These are phyloP conservation scores for Ogataea paraovalis DNA, from an alignment of 805 yeast species.

Conservation along the genomic window DNA sequence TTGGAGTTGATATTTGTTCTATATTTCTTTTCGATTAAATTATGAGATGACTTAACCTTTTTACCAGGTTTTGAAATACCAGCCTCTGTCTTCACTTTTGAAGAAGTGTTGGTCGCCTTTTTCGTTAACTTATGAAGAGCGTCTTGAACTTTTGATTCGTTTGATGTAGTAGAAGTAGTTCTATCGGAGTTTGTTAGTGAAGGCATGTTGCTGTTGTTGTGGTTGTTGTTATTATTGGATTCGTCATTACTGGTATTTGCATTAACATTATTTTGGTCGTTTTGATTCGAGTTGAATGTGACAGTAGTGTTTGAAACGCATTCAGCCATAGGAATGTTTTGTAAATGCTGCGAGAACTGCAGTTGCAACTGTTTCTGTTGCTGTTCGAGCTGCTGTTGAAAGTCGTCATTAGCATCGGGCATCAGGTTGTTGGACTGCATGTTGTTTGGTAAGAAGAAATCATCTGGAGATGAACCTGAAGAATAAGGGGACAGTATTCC, in stretches of 20 bases:
- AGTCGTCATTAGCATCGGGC: not conserved
- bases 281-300: slow-evolving; percentile 18
- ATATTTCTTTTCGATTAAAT: slow-evolving; percentile 78
- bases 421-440: slow-evolving; percentile 1
- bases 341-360: slow-evolving; percentile 2
- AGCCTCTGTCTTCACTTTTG: slow-evolving; percentile 6
- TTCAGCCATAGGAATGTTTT: slow-evolving; percentile 26
- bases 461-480: slow-evolving; percentile 36
- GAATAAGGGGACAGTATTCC: slow-evolving; percentile 33
- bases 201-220: slow-evolving; percentile 2
- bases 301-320: slow-evolving; percentile 28
- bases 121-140: not conserved
- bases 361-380: not conserved
- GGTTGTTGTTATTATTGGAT: slow-evolving; percentile 7
- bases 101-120: slow-evolving; percentile 4
- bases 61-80: slow-evolving; percentile 25
- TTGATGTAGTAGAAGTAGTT: slow-evolving; percentile 14
- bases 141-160: not conserved
- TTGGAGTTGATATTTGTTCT: slow-evolving; percentile 76
- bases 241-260: not conserved
- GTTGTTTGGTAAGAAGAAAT: slow-evolving; percentile 23
- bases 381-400: slow-evolving; percentile 1
- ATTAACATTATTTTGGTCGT: not conserved
- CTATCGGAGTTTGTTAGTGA: slow-evolving; percentile 12
- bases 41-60: slow-evolving; percentile 65